Evolutionary conservation across 208 protist species (phyloP), one percentile per base, ranked within the genome.

Genomic region (Trypanosoma melophagium): DNA sequence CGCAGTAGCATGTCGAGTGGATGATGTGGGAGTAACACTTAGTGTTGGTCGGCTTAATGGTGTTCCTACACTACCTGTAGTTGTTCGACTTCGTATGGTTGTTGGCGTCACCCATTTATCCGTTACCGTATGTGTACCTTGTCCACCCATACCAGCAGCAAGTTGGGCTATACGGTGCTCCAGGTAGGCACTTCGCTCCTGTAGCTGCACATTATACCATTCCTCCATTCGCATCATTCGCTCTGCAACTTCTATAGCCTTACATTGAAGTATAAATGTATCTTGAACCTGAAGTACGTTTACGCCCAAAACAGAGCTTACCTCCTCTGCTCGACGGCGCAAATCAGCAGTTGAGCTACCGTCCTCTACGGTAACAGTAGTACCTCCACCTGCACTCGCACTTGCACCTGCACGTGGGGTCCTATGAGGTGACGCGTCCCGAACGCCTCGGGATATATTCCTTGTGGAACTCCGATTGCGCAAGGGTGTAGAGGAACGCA

Each of bases 161-260:
- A 92, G 40, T 19, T 69, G 56, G n/a, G 69, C 51, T 19, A 93
- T 63, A 25, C 84, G 83, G 17, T 76, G 74, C 49, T 88, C 69
- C 24, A 79, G 74, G 50, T 78, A 81, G 12, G 54, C 45, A n/a
- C 61, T 65, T 21, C 85, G 82, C 53, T 89, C 73, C 54, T 79
- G 73, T 12, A 84, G 63, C 64, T 87, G 83, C 55, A 66, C 64
- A 21, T 72, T 69, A 68, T 90, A 87, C 74, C 71, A 86, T 54
- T 60, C 66, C 38, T 81, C 72, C 64, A 87, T 45, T 41, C 55
- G 54, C 58, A 84, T 31, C 7, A 82, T 54, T 45, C 76, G 75
- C 80, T 93, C 87, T 21, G 78, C 80, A 45, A 80, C 70, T 65
- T 90, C 81, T n/a, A 93, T 73, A 28, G 86, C 74, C 63, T 75